Conservation (phyloP, 139 green algal genomes). For the Picochlorum sp. region DNA sequence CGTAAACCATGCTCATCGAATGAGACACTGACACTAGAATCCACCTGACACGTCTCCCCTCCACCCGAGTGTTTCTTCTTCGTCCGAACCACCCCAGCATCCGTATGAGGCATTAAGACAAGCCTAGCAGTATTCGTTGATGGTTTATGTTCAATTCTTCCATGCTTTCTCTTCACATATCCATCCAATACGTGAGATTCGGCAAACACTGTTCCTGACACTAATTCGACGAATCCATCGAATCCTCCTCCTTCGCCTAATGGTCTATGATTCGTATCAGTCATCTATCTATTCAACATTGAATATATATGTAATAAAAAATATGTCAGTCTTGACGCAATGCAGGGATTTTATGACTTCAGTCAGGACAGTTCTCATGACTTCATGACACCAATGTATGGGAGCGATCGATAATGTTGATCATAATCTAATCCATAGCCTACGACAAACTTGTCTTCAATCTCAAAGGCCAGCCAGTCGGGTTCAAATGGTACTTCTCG, state of each 20-base stretch:
- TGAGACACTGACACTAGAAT: too few species aligned
- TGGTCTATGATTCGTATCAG: too few species aligned
- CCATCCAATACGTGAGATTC: conserved; percentile 2
- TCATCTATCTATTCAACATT: too few species aligned
- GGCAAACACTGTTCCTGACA: background rate
- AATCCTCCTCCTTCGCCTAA: too few species aligned
- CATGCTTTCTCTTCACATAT: background rate
- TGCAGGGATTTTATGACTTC: too few species aligned
- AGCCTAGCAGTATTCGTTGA: background rate
- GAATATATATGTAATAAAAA: too few species aligned
- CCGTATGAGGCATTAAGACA: too few species aligned
- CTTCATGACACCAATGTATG: conserved; percentile 73
- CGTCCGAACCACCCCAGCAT: too few species aligned
- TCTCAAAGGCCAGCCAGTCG: conserved; percentile 50
- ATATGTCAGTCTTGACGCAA: too few species aligned
- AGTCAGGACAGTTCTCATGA: background rate
- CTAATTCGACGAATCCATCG: background rate
- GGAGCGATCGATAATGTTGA: conserved; percentile 62
- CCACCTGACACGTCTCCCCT: too few species aligned
- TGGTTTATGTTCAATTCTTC: background rate
- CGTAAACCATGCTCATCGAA: too few species aligned
- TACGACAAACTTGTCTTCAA: conserved; percentile 81
- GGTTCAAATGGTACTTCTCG: conserved; percentile 40
- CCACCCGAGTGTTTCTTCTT: too few species aligned
- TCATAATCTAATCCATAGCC: conserved; percentile 90